phyloP scores from a whole-genome alignment of 2,329 filamentous ascomycete genomes.

The Paecilomyces dactylethromorphus region DNA sequence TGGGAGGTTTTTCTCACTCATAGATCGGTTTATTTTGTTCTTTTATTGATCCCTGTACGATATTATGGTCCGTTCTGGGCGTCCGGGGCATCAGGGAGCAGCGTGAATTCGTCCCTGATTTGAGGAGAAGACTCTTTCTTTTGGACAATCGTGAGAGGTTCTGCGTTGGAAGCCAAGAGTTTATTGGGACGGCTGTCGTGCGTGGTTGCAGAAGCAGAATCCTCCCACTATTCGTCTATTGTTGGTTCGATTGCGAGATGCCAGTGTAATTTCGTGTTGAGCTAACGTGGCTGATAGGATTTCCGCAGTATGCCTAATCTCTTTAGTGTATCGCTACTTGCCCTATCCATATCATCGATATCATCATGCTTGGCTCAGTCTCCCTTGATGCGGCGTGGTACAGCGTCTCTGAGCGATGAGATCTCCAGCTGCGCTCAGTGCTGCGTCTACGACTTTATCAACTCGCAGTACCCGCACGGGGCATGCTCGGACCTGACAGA shows the following conservation, averaged over 20 bases:
- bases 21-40: background rate
- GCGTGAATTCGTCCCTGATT: slow-evolving; percentile 2
- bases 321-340: slow-evolving; percentile 19
- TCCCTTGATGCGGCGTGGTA: slow-evolving; percentile 9
- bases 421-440: slow-evolving; percentile 54
- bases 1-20: background rate
- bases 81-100: slow-evolving; percentile 6
- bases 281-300: slow-evolving; percentile 10
- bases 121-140: slow-evolving; percentile 7
- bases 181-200: background rate
- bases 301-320: slow-evolving; percentile 29
- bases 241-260: background rate
- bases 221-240: background rate
- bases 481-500: slow-evolving; percentile 47
- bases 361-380: slow-evolving; percentile 15
- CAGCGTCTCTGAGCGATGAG: slow-evolving; percentile 29
- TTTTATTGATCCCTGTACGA: background rate
- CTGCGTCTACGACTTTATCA: slow-evolving; percentile 59
- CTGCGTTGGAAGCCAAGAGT: background rate
- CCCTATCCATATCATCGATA: slow-evolving; percentile 16
- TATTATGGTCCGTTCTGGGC: slow-evolving; percentile 8
- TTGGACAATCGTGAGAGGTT: background rate
- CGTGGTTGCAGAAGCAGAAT: background rate
- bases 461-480: slow-evolving; percentile 49
- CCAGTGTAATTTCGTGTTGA: slow-evolving; percentile 9